These are phyloP conservation scores for Fallopia convolvulus DNA, from an alignment of 148 eudicot species.

Conservation along the genomic window DNA sequence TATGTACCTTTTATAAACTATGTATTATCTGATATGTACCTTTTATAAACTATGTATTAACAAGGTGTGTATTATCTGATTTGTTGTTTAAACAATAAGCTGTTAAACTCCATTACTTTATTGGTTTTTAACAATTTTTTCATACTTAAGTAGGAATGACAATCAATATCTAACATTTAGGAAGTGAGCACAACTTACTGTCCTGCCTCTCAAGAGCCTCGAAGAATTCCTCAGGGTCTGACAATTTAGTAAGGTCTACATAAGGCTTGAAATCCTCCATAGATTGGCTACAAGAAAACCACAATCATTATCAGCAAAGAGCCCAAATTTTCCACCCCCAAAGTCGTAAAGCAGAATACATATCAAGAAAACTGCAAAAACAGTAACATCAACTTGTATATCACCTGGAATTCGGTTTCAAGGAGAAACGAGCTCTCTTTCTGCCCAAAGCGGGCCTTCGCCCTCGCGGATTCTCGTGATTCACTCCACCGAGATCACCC, in stretches of 20 bases:
- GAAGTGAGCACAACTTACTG: conserved; percentile 22
- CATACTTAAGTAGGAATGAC: neutral
- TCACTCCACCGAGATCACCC: conserved; percentile 8
- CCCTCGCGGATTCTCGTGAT: conserved; percentile 26
- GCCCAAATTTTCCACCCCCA: neutral
- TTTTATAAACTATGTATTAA: neutral
- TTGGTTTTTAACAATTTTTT: neutral
- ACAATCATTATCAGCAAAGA: neutral
- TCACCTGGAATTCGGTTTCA: conserved; percentile 41
- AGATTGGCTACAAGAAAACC: conserved; percentile 31
- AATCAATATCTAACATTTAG: neutral
- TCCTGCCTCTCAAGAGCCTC: conserved; percentile 43
- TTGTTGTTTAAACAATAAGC: neutral
- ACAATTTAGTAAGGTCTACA: conserved; percentile 25
- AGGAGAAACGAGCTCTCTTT: conserved; percentile 39
- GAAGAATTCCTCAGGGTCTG: conserved; percentile 49
- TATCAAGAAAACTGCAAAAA: neutral
- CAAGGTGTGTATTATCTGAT: neutral
- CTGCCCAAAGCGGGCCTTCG: conserved; percentile 53
- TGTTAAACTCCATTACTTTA: neutral
- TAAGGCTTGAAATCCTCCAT: conserved; percentile 21
- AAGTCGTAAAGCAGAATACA: neutral
- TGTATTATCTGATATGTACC: neutral
- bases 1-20: neutral
- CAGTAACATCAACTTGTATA: neutral